Evolutionary conservation across 2,329 filamentous ascomycete species (phyloP), one percentile per base, ranked within the genome.

Genomic region (Passalora sequoiae): DNA sequence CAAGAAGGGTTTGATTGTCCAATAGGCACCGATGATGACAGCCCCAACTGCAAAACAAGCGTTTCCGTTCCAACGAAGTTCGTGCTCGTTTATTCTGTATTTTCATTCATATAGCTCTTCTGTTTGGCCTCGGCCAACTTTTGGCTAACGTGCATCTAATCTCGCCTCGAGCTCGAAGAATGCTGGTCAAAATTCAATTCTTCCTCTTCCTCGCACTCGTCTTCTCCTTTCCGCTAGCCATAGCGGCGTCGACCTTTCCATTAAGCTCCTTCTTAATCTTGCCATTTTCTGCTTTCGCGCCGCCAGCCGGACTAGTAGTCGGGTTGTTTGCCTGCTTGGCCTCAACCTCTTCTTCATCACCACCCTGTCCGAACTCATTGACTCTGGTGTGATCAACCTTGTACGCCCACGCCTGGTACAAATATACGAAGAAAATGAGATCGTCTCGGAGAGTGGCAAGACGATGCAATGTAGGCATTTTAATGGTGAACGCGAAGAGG

Each of bases 301-400:
- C 53, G 13, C 44, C 56, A 1, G 67, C 53, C 19, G 61, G 51
- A 19, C 59, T 61, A 6, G 54, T 58, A 12, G 72, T 44, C 10
- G 68, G 68, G 55, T 66, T 65, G 12, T 60, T 62, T 1, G 66
- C 66, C 48, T 75, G 75, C 25, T 68, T 69, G 46, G 72, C 71
- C 43, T 73, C 75, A 48, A 76, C 73, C 37, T 80, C 77, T 16
- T 89, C 86, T 19, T 87, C 85, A n/a, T 94, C 91, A n/a, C 92
- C 92, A 25, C 91, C 92, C 73, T 97, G 92, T 6, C 92, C 92
- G 63, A 97, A 98, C 68, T 98, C 92, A 66, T 98, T 98, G 62
- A 98, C 85, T 50, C 92, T 81, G 8, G 77, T 83, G 69, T 91
- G 92, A 66, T 98, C 92, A 49, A 92, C 76, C 69, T 84, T 88